Evolutionary conservation across 805 yeast genomes (phyloP).

Genomic region (Myxozyma mucilagina): DNA sequence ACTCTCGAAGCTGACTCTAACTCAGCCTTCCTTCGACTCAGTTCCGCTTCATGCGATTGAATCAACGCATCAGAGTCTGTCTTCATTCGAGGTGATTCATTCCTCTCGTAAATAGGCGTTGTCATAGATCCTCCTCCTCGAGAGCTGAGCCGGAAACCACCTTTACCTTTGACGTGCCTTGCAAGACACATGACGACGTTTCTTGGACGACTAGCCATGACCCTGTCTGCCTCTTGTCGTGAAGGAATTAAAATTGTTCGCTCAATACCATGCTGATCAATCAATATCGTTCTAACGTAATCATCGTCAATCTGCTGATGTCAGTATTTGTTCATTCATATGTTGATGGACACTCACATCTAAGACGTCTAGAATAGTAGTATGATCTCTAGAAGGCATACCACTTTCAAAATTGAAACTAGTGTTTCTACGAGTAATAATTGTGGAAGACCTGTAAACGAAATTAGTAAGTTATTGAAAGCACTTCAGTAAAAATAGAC

Average conservation of each 20-base stretch:
- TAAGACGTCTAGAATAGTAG: conserved; percentile 62
- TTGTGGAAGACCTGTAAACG: conserved; percentile 40
- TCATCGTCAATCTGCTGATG: conserved; percentile 47
- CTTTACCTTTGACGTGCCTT: conserved; percentile 49
- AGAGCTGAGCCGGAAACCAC: conserved; percentile 44
- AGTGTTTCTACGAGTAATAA: conserved; percentile 58
- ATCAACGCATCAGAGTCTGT: conserved; percentile 17
- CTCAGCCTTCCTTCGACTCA: neutral
- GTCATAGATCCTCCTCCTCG: conserved; percentile 48
- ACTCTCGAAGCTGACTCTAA: neutral
- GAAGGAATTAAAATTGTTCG: conserved; percentile 54
- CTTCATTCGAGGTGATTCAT: conserved; percentile 32
- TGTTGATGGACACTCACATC: conserved; percentile 34
- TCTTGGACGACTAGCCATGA: conserved; percentile 42
- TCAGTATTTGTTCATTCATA: neutral
- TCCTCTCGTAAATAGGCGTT: conserved; percentile 52
- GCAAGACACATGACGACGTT: conserved; percentile 50
- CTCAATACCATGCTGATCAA: conserved; percentile 63
- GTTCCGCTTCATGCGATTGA: conserved; percentile 1
- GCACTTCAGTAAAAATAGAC: conserved; percentile 27
- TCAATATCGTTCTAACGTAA: conserved; percentile 58
- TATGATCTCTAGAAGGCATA: conserved; percentile 47
- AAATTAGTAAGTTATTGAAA: conserved; percentile 19
- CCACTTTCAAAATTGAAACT: conserved; percentile 52
- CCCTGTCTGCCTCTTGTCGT: conserved; percentile 52